Percentiles rank a stretch among this genome's conserved stretches.
phyloP scores from a whole-genome alignment of 2,329 filamentous ascomycete genomes.

The Huntiella moniliformis region DNA sequence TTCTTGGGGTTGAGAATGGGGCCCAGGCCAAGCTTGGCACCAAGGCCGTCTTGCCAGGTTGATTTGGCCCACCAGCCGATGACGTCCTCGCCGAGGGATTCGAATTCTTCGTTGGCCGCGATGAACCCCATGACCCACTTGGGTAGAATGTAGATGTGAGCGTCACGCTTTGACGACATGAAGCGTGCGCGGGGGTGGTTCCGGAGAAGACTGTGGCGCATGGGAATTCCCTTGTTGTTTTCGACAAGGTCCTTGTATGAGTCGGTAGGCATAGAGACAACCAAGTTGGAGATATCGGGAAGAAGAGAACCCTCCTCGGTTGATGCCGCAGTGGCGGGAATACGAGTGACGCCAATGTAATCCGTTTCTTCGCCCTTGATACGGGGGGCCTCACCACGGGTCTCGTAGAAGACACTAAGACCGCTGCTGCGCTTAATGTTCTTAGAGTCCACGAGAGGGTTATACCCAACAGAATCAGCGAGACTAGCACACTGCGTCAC shows the following conservation, averaged over 20 bases:
- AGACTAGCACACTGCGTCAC: constrained; percentile 66
- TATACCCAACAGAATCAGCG: constrained; percentile 36
- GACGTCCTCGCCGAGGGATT: constrained; percentile 80
- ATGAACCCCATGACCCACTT: constrained; percentile 80
- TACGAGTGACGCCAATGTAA: constrained; percentile 62
- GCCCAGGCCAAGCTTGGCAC: constrained; percentile 47
- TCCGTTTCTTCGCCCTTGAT: constrained; percentile 87
- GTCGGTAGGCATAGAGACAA: constrained; percentile 76
- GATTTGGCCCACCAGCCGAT: constrained; percentile 93
- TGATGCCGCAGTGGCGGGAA: constrained; percentile 36
- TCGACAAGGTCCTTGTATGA: constrained; percentile 71
- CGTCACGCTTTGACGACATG: constrained; percentile 69
- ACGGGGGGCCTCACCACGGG: constrained; percentile 45
- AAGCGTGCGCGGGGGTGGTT: constrained; percentile 61
- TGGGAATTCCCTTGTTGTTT: constrained; percentile 50
- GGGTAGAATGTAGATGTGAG: constrained; percentile 88
- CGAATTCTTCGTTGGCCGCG: constrained; percentile 57
- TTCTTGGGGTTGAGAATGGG: constrained; percentile 12
- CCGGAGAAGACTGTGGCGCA: constrained; percentile 59
- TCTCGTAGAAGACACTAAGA: constrained; percentile 80
- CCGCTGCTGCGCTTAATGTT: constrained; percentile 43
- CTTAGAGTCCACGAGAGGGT: constrained; percentile 21
- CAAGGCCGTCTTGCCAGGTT: constrained; percentile 68
- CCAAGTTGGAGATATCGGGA: constrained; percentile 53
- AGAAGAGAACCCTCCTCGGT: constrained; percentile 46